Evolutionary conservation across 179 eudicot genomes (phyloP).

Genomic region (Actinidia arguta): DNA sequence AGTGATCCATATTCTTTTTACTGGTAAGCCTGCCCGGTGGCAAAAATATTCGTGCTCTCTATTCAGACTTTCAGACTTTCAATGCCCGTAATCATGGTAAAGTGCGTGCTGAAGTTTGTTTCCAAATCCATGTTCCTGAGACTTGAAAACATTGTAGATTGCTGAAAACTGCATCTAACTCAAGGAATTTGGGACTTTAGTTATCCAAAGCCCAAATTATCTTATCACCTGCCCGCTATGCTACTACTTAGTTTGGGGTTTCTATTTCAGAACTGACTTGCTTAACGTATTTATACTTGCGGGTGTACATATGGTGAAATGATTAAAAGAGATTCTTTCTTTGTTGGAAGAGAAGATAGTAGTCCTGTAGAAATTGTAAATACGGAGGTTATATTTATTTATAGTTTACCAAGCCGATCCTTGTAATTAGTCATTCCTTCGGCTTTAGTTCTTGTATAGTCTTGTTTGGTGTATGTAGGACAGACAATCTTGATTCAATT

Average conservation of each 20-base stretch:
- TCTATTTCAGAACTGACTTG: not conserved
- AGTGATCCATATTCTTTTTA: not conserved
- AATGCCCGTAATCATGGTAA: too few species aligned
- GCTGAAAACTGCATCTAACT: not conserved
- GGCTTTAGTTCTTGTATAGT: conserved; percentile 21
- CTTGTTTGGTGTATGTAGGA: conserved; percentile 11
- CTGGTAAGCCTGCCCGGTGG: conserved; percentile 12
- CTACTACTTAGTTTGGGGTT: not conserved
- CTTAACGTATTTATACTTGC: not conserved
- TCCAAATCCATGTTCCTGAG: too few species aligned
- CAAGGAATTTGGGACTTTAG: too few species aligned
- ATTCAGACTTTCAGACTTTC: not conserved
- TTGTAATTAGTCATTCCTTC: conserved; percentile 22
- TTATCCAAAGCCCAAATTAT: too few species aligned
- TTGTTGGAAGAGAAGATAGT: conserved; percentile 15
- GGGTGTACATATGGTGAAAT: conserved; percentile 28
- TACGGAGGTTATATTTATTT: not conserved
- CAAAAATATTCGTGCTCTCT: not conserved
- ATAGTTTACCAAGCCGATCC: conserved; percentile 11
- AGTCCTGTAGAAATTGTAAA: conserved; percentile 36
- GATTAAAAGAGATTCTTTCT: conserved; percentile 17
- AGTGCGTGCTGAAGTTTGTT: too few species aligned
- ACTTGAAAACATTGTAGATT: not conserved
- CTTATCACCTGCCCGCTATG: not conserved
- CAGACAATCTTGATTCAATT: not conserved